phyloP scores from a whole-genome alignment of 345 rosid genomes.

The Lumnitzera racemosa region DNA sequence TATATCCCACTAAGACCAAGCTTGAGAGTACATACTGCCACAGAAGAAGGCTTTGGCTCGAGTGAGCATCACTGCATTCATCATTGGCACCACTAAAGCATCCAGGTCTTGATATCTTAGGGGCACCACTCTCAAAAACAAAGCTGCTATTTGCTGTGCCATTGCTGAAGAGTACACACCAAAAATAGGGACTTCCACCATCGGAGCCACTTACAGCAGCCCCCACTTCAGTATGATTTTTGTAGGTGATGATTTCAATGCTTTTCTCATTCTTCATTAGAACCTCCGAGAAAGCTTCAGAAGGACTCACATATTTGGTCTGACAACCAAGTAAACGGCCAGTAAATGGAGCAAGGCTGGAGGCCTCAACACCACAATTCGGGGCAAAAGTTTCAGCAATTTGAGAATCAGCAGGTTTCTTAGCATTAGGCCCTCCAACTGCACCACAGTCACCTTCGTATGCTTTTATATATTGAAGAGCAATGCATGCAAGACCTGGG shows the following conservation, averaged over 20 bases:
- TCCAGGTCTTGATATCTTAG: slow-evolving; percentile 46
- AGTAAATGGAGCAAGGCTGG: slow-evolving; percentile 49
- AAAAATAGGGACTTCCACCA: slow-evolving; percentile 65
- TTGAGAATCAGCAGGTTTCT: slow-evolving; percentile 52
- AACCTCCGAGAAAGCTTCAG: slow-evolving; percentile 50
- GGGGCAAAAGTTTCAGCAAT: slow-evolving; percentile 62
- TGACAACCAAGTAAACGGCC: slow-evolving; percentile 64
- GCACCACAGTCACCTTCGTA: slow-evolving; percentile 52
- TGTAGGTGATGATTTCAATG: slow-evolving; percentile 39
- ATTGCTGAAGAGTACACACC: slow-evolving; percentile 71
- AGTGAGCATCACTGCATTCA: slow-evolving; percentile 33
- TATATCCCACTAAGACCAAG: slow-evolving; percentile 22
- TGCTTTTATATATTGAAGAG: slow-evolving; percentile 67
- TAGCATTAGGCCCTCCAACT: slow-evolving; percentile 54
- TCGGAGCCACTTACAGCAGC: slow-evolving; percentile 53
- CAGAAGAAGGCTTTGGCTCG: slow-evolving; percentile 7
- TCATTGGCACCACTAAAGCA: slow-evolving; percentile 77
- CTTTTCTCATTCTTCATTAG: slow-evolving; percentile 44
- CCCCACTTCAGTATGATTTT: slow-evolving; percentile 67
- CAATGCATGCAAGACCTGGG: slow-evolving; percentile 64
- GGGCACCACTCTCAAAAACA: slow-evolving; percentile 39
- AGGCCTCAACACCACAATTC: slow-evolving; percentile 40
- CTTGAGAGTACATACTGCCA: slow-evolving; percentile 19
- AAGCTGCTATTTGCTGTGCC: slow-evolving; percentile 54
- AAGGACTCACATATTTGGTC: slow-evolving; percentile 37